Base-by-base conservation (phyloP, 257 asterid species). In the Coffea eugenioides region DNA sequence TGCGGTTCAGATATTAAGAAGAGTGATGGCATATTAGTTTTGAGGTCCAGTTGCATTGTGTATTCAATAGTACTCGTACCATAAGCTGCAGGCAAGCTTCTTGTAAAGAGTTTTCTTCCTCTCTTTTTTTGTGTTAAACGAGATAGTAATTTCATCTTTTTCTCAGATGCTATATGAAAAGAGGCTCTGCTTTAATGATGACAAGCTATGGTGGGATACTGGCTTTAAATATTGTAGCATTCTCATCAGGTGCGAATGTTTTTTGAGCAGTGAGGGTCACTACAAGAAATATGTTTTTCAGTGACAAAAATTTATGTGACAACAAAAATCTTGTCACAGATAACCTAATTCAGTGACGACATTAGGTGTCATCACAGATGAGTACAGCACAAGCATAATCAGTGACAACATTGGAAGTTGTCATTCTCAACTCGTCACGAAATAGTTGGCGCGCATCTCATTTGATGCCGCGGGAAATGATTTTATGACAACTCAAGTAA, bases 231-330 rank as follows among this genome's bases (percentile, higher is more conserved):
- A 72, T 51, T 10, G 56, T 34, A 78, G 11, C 73, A 56, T 56
- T 71, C 31, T 73, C 39, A 61, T 84, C 75, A 74, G 52, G 61
- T 21, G 51, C 31, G 77, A 80, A 80, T 85, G 82, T 76, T 79
- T 62, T 69, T 49, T n/a, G 49, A 74, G 15, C 36, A 39, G 36
- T 65, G 77, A 14, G 41, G 71, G 41, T n/a, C n/a, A n/a, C n/a
- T n/a, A n/a, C n/a, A n/a, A n/a, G n/a, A n/a, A n/a, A n/a, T n/a
- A n/a, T n/a, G n/a, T n/a, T n/a, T n/a, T n/a, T n/a, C n/a, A n/a
- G n/a, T n/a, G n/a, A n/a, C n/a, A n/a, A n/a, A n/a, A n/a, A n/a
- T n/a, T n/a, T n/a, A n/a, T n/a, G n/a, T n/a, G n/a, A n/a, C n/a
- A n/a, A n/a, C n/a, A n/a, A n/a, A n/a, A n/a, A n/a, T n/a, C n/a